Percentiles rank a stretch among this genome's conserved stretches.
Evolutionary conservation across 2,329 filamentous ascomycete genomes (phyloP).

Genomic region (Huntiella bhutanensis): DNA sequence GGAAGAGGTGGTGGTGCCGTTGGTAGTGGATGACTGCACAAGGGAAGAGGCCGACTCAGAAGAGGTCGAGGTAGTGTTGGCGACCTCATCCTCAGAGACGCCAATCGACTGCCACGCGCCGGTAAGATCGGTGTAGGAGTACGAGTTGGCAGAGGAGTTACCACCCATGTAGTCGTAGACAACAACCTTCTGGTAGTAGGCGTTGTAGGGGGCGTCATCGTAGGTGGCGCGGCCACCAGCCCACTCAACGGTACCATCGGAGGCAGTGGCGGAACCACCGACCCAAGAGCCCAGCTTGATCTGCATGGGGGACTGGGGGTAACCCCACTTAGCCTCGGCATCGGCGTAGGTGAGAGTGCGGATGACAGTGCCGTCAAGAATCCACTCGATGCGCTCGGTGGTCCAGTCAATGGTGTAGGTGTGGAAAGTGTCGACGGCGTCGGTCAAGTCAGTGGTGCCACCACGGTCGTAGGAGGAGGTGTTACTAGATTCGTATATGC

Average conservation of each 20-base stretch:
- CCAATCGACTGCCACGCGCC: slow-evolving; percentile 25
- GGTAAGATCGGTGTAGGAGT: slow-evolving; percentile 23
- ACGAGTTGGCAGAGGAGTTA: slow-evolving; percentile 22
- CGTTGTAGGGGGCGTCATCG: slow-evolving; percentile 22
- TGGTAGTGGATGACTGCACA: slow-evolving; percentile 4
- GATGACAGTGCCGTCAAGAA: slow-evolving; percentile 39
- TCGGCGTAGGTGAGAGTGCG: slow-evolving; percentile 42
- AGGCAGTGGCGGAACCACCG: slow-evolving; percentile 36
- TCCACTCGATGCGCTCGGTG: slow-evolving; percentile 42
- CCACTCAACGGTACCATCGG: slow-evolving; percentile 53
- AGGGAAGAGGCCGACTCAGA: neutral
- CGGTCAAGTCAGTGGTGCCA: slow-evolving; percentile 32
- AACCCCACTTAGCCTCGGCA: slow-evolving; percentile 37
- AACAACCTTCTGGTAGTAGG: slow-evolving; percentile 26
- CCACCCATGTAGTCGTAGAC: slow-evolving; percentile 26
- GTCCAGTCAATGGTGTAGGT: slow-evolving; percentile 55
- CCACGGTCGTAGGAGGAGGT: slow-evolving; percentile 46
- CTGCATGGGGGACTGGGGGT: slow-evolving; percentile 57
- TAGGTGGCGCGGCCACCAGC: slow-evolving; percentile 39
- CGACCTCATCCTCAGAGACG: slow-evolving; percentile 5
- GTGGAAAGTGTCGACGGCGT: slow-evolving; percentile 34
- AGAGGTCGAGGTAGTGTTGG: slow-evolving; percentile 1
- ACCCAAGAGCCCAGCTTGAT: slow-evolving; percentile 53
- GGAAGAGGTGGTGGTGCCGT: slow-evolving; percentile 6
- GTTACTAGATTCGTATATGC: slow-evolving; percentile 19